Evolutionary conservation across 495 filamentous ascomycete genomes (phyloP).

Genomic region (Penicillium flavigenum): DNA sequence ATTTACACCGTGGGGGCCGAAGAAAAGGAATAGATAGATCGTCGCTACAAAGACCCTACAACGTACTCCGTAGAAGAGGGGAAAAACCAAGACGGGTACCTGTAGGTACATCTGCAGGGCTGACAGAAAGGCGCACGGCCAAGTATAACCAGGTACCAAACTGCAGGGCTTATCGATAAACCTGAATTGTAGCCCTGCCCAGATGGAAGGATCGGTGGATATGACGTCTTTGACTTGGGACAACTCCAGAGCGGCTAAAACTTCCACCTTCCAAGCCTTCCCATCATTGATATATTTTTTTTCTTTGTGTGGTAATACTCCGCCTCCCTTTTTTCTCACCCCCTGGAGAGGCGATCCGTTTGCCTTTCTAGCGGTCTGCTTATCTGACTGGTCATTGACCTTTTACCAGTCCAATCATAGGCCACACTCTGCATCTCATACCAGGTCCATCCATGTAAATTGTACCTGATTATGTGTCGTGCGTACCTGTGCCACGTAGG

Average conservation of each 20-base stretch:
- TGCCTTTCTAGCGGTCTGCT: constrained; percentile 30
- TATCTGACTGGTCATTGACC: constrained; percentile 10
- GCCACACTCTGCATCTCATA: constrained; percentile 10
- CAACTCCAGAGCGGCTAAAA: background rate
- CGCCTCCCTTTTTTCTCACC: background rate
- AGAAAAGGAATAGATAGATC: background rate
- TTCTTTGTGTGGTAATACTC: background rate
- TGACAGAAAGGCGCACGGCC: constrained; percentile 14
- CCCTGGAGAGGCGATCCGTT: constrained; percentile 13
- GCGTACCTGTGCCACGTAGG: constrained; percentile 27
- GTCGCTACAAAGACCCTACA: background rate
- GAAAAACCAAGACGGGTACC: constrained; percentile 22
- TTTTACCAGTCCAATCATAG: constrained; percentile 12
- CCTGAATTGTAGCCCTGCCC: constrained; percentile 12
- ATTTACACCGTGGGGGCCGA: background rate
- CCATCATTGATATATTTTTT: background rate
- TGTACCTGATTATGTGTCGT: constrained; percentile 18
- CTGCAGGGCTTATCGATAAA: constrained; percentile 34
- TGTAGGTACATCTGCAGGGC: constrained; percentile 31
- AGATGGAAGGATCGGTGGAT: constrained; percentile 7
- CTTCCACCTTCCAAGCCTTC: background rate
- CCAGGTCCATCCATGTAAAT: constrained; percentile 28
- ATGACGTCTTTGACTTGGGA: constrained; percentile 15
- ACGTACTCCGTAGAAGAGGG: constrained; percentile 8
- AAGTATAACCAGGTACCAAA: constrained; percentile 31